phyloP scores from a whole-genome alignment of 495 filamentous ascomycete genomes.

The Penicillium simplicissimum region DNA sequence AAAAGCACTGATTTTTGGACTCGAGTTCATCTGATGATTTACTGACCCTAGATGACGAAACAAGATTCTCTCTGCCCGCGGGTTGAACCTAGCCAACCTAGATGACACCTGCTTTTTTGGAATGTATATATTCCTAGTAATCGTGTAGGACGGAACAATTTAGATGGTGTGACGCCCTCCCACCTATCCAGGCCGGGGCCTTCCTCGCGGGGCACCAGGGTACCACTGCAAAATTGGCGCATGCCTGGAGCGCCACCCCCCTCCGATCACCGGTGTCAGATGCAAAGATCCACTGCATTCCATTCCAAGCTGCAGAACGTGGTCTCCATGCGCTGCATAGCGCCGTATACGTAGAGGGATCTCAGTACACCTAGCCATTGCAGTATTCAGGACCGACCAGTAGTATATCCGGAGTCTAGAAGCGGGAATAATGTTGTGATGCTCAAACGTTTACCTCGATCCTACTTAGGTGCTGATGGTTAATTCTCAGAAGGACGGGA shows the following conservation, averaged over 20 bases:
- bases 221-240: background rate
- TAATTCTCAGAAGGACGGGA: too few species aligned
- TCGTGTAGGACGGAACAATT: too few species aligned
- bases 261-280: constrained; percentile 8
- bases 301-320: constrained; percentile 16
- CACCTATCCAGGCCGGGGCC: too few species aligned
- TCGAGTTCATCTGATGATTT: background rate
- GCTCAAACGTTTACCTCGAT: too few species aligned
- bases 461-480: too few species aligned
- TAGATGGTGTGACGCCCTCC: background rate
- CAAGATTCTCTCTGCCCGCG: background rate
- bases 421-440: too few species aligned
- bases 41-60: background rate
- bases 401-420: background rate
- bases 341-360: too few species aligned
- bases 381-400: background rate
- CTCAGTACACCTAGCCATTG: too few species aligned
- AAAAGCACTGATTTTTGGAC: background rate
- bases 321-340: constrained; percentile 7
- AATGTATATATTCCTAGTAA: too few species aligned
- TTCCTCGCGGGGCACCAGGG: background rate
- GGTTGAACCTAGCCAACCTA: too few species aligned
- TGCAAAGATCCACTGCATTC: constrained; percentile 8
- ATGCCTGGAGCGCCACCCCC: constrained; percentile 1
- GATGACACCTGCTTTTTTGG: too few species aligned